Conservation (phyloP, 768 basidiomycete genomes). For the Cubamyces sp. region DNA sequence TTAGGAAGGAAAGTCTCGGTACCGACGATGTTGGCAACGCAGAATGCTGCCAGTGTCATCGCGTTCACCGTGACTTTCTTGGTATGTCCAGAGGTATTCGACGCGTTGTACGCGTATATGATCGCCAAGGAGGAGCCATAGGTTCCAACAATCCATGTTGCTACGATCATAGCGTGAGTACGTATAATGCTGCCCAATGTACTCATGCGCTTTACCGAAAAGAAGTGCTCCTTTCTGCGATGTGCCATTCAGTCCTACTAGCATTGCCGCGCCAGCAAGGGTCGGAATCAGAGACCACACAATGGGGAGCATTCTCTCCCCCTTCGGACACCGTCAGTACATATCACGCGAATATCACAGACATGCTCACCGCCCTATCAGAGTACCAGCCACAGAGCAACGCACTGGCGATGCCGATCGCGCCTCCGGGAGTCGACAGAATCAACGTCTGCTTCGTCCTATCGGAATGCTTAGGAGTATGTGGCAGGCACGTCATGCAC, state of each 20-base stretch:
- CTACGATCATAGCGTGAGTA: constrained; percentile 33
- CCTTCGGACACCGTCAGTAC: constrained; percentile 35
- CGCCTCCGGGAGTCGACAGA: constrained; percentile 59
- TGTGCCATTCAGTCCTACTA: constrained; percentile 54
- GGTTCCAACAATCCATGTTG: constrained; percentile 53
- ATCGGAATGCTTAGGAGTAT: neutral
- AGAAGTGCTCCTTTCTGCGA: constrained; percentile 55
- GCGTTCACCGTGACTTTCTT: constrained; percentile 71
- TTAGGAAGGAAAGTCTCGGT: constrained; percentile 65
- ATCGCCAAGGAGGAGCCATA: constrained; percentile 64
- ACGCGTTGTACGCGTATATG: constrained; percentile 69
- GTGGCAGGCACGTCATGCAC: neutral
- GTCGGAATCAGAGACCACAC: constrained; percentile 61
- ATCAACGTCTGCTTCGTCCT: constrained; percentile 67
- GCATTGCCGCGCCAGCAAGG: constrained; percentile 51
- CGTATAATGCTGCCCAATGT: neutral
- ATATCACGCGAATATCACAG: neutral
- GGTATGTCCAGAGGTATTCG: constrained; percentile 66
- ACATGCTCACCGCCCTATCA: constrained; percentile 53
- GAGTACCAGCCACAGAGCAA: constrained; percentile 66
- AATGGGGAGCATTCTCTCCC: constrained; percentile 65
- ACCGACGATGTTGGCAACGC: constrained; percentile 65
- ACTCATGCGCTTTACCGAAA: constrained; percentile 46
- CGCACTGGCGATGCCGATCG: constrained; percentile 50
- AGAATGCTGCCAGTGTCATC: constrained; percentile 59